Evolutionary conservation across 768 basidiomycete genomes (phyloP).

Genomic region (Boletus rufocinnamomeus): DNA sequence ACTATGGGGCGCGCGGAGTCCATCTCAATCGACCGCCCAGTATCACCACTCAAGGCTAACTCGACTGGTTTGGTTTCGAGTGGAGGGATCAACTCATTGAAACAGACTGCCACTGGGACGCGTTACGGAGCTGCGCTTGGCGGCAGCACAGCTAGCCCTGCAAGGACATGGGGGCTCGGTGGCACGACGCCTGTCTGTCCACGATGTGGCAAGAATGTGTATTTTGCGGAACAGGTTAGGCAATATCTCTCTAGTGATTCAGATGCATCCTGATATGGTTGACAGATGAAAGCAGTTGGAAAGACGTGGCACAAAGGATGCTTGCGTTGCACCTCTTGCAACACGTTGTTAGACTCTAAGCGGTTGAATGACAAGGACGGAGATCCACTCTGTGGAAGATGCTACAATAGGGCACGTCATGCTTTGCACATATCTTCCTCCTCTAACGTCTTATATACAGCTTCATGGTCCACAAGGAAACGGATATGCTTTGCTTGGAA

Average conservation of each 20-base stretch:
- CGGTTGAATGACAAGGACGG: slow-evolving; percentile 77
- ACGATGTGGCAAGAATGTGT: slow-evolving; percentile 73
- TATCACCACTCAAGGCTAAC: slow-evolving; percentile 25
- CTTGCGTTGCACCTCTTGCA: slow-evolving; percentile 74
- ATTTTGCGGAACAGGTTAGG: slow-evolving; percentile 80
- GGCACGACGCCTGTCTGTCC: slow-evolving; percentile 64
- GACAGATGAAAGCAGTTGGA: slow-evolving; percentile 75
- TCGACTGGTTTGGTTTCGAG: slow-evolving; percentile 23
- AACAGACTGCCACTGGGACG: slow-evolving; percentile 58
- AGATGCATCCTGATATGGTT: slow-evolving; percentile 6
- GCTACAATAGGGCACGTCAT: slow-evolving; percentile 62
- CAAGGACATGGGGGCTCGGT: slow-evolving; percentile 51
- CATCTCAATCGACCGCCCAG: slow-evolving; percentile 22
- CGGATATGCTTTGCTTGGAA: slow-evolving; percentile 72
- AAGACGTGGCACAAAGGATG: slow-evolving; percentile 81
- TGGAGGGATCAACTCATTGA: slow-evolving; percentile 33
- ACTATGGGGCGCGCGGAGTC: slow-evolving; percentile 3
- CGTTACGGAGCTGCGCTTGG: slow-evolving; percentile 62
- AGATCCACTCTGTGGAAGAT: slow-evolving; percentile 66
- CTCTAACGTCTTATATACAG: slow-evolving; percentile 39
- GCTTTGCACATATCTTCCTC: background rate
- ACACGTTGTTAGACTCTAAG: slow-evolving; percentile 66
- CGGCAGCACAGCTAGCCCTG: slow-evolving; percentile 42
- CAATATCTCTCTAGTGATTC: background rate
- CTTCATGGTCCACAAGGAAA: slow-evolving; percentile 71